Conservation (phyloP, 257 asterid species). For the Gentiana straminea region DNA sequence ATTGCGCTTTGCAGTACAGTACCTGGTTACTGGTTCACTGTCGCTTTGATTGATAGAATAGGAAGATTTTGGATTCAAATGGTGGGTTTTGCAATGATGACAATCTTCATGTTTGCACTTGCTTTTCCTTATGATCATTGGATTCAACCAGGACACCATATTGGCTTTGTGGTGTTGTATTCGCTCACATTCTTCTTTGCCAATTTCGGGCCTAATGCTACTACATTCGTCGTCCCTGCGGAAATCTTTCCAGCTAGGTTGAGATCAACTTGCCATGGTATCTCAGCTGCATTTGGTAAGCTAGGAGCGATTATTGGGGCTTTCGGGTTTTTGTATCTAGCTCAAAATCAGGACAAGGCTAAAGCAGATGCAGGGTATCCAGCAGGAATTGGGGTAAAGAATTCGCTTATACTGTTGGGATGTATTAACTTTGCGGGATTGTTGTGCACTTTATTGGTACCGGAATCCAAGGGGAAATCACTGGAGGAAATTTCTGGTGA, state of each 20-base stretch:
- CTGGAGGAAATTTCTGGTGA: constrained; percentile 46
- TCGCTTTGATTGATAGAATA: constrained; percentile 31
- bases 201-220: constrained; percentile 54
- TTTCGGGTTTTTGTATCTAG: constrained; percentile 52
- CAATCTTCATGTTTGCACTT: constrained; percentile 42
- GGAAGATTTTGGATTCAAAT: constrained; percentile 41
- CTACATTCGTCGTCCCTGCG: constrained; percentile 57
- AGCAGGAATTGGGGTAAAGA: constrained; percentile 49
- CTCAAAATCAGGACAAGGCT: constrained; percentile 36
- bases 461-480: constrained; percentile 53
- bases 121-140: constrained; percentile 55
- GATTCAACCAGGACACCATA: constrained; percentile 31
- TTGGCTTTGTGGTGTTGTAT: constrained; percentile 38
- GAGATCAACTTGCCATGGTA: constrained; percentile 61
- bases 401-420: constrained; percentile 45
- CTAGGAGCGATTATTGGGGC: constrained; percentile 64
- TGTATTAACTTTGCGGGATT: constrained; percentile 33
- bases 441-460: constrained; percentile 45
- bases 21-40: constrained; percentile 64
- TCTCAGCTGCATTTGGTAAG: constrained; percentile 61
- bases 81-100: constrained; percentile 47
- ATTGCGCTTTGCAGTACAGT: constrained; percentile 54
- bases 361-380: constrained; percentile 55
- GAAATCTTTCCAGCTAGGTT: constrained; percentile 63
- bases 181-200: constrained; percentile 51